Base-by-base conservation (phyloP, 2,329 filamentous ascomycete species). In the Myriosclerotinia duriaeana region DNA sequence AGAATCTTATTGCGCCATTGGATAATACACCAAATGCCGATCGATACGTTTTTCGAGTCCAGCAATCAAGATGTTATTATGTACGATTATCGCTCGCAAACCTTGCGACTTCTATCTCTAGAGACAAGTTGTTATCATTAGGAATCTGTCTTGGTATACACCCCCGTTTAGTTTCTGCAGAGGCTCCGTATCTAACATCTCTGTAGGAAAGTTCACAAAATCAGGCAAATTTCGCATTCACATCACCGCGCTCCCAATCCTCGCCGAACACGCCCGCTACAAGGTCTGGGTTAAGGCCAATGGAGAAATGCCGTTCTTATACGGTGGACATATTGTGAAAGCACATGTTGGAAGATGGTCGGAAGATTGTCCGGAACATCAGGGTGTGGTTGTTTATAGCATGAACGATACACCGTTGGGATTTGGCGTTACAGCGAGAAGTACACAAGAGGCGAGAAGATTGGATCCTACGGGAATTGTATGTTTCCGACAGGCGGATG, bases 281-380 rank as follows among this genome's bases (percentile, higher is more conserved):
- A 98, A 98, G 86, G 88, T 98, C 73, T 98, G 93, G 93, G 89
- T 99, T 72, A 96, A 96, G 80, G 86, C 89, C 68, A 98, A 98
- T 79, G 95, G 95, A 72, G 93, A 96, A 76, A 97, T 97, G 93
- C 94, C 95, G 1, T 98, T 96, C 78, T 81, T 99, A 56, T 99
- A 98, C 79, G 95, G 95, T 64, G 91, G 92, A 66, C 93, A 98
- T 78, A 84, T 96, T 63, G 87, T 96, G 72, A 92, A 92, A 78
- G 90, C 89, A 42, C 90, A 93, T 77, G 78, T 81, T 6, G 92
- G 92, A 26, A 82, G 93, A 69, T 94, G 91, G 88, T 91, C 88
- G 52, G 93, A 97, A 75, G 94, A 98, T 81, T 93, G 90, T 74
- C 93, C 94, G 0, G 93, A 96, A 79, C 93, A 98, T 79, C 89